phyloP scores from a whole-genome alignment of 768 basidiomycete genomes.

The Lanmaoa pseudosensibilis region DNA sequence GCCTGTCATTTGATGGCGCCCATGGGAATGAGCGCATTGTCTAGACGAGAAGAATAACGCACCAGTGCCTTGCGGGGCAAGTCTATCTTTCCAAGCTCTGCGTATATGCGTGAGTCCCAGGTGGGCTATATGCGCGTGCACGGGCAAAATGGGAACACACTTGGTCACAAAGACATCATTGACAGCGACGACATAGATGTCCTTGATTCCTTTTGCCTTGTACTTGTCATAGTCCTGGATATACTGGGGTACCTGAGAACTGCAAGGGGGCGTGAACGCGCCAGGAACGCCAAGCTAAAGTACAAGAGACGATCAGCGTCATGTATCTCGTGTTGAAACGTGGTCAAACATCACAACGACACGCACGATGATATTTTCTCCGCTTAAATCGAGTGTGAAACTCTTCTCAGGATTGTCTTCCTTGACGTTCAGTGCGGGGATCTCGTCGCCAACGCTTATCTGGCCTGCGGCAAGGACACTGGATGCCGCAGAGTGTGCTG shows the following conservation, averaged over 20 bases:
- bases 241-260: conserved; percentile 61
- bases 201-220: conserved; percentile 72
- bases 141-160: conserved; percentile 8
- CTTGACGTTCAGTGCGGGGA: conserved; percentile 57
- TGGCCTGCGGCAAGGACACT: conserved; percentile 49
- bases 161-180: conserved; percentile 80
- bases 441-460: conserved; percentile 37
- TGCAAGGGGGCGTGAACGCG: conserved; percentile 75
- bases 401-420: conserved; percentile 51
- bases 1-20: conserved; percentile 30
- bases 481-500: conserved; percentile 55
- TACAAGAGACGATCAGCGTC: not conserved
- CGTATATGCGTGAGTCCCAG: not conserved
- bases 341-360: not conserved
- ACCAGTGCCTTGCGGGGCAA: conserved; percentile 60
- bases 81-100: conserved; percentile 67
- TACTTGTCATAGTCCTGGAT: conserved; percentile 66
- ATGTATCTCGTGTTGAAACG: not conserved
- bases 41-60: conserved; percentile 14
- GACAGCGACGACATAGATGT: conserved; percentile 70
- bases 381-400: conserved; percentile 46
- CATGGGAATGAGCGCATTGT: not conserved
- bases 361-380: conserved; percentile 66
- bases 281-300: conserved; percentile 71
- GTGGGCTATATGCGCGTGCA: conserved; percentile 5